Base-by-base conservation (phyloP, 441 rosid species). In the Populus trichocarpa region DNA sequence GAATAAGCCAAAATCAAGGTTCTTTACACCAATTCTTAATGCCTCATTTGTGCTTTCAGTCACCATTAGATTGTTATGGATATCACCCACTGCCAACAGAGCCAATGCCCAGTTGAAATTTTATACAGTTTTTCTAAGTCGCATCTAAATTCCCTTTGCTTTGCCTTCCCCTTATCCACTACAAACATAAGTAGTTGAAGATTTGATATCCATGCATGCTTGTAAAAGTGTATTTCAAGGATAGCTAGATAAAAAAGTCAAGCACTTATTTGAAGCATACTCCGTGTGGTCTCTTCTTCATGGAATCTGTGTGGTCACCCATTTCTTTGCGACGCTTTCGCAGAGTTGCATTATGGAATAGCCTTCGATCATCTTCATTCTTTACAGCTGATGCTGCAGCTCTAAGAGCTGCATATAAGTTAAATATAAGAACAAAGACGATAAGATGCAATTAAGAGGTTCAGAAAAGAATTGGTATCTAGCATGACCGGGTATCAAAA, bases 291-390 rank as follows among this genome's bases (percentile, higher is more conserved):
- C 87, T 30, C 32, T 30, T 89, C 87, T 92, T 95, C 9, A 82
- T 83, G 77, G 87, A 71, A 88, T 92, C 96, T 83, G 86, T 80
- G 79, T 92, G 97, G 73, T 93, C 96, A 76, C 90, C 92, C 88
- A 92, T 86, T 82, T 92, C 99, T 86, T 92, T 96, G 84, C 98
- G 89, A 79, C 96, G 94, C 85, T 93, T 96, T 59, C 99, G 91
- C 72, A 91, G 90, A 78, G 97, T 83, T 72, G 98, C 95, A 81
- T 96, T 96, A 81, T 91, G 98, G 85, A 96, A 93, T 71, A 92
- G 89, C 84, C 97, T 85, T 75, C 94, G 86, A 77, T 93, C 92
- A 87, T 93, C 99, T 85, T 96, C 97, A 73, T 87, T 97, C 89
- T 89, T 96, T 74, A 93, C 88, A 75, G 98, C 91, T 75, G 84